Base-by-base conservation (phyloP, 768 basidiomycete genomes). In the Tylopilus rubrobrunneus region DNA sequence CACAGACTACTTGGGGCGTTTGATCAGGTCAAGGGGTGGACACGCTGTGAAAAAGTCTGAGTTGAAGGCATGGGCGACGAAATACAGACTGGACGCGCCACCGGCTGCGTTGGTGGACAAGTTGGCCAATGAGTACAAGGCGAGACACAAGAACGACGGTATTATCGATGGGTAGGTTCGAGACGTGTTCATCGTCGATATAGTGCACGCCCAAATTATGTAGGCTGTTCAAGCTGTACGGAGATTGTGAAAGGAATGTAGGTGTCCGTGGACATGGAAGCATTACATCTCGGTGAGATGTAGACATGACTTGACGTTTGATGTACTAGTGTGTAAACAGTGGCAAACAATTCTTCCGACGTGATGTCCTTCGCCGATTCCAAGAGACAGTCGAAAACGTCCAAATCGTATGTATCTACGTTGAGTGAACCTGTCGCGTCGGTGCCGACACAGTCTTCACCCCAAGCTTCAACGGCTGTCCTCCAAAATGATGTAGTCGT, bases 321-420 rank as follows among this genome's bases (percentile, higher is more conserved):
- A 25, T 25, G 25, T 25, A 19, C 19, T 19, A 19, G 19, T 19
- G 2, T 31, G 3, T 34, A 37, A 37, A 37, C 15, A 37, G 36
- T 4, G 15, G 12, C 36, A 37, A 17, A 37, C 36, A 37, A 2
- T 17, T 31, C 9, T 29, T 29, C 29, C 29, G 29, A 29, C 4
- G 15, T 11, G 51, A 76, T 75, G 75, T 71, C 71, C 10, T 76
- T 76, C 36, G 37, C 58, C 33, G 64, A 67, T 37, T 57, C 60
- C 19, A 72, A 69, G 52, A 49, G 52, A 31, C 67, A 67, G 45
- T 56, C 58, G n/a, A 72, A 69, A 53, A 49, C 50, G 17, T 60
- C 64, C 39, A 66, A 52, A 71, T 73, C 71, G 65, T 72, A 72
- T 71, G 66, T 75, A 11, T 61, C 68, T 60, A 56, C 64, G 49